These are phyloP conservation scores for Penicillium robsamsonii DNA, from an alignment of 495 filamentous ascomycete genomes.

Conservation along the genomic window DNA sequence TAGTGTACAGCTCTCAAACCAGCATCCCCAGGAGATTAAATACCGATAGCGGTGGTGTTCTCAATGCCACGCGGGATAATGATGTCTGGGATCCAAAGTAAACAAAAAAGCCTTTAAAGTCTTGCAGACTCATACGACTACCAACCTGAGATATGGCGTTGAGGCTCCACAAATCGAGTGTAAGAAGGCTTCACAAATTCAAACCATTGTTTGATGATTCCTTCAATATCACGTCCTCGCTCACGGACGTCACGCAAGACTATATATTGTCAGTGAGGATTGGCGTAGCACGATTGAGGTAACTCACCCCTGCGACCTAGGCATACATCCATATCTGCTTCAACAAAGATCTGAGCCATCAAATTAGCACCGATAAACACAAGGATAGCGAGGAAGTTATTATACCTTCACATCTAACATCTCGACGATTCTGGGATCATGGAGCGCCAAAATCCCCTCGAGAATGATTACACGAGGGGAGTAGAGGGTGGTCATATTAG, in stretches of 20 bases:
- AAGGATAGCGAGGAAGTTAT: not conserved
- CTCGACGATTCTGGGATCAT: constrained; percentile 82
- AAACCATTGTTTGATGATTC: constrained; percentile 98
- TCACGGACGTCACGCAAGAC: constrained; percentile 84
- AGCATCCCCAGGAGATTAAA: constrained; percentile 15
- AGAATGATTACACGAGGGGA: constrained; percentile 94
- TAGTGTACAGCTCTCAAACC: not conserved
- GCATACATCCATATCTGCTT: constrained; percentile 93
- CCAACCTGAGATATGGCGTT: constrained; percentile 72
- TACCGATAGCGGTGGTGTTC: constrained; percentile 88
- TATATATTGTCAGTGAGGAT: constrained; percentile 31
- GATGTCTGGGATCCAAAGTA: constrained; percentile 59
- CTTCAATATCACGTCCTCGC: constrained; percentile 82
- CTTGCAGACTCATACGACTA: not conserved
- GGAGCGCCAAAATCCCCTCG: constrained; percentile 92
- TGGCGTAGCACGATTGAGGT: not conserved
- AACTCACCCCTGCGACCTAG: constrained; percentile 82
- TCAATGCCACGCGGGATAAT: constrained; percentile 94
- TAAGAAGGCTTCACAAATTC: constrained; percentile 94
- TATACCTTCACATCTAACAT: constrained; percentile 85
- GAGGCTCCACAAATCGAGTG: constrained; percentile 84
- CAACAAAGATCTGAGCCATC: constrained; percentile 74
- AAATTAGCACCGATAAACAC: constrained; percentile 4
- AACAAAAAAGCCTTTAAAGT: not conserved
- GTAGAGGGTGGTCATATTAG: constrained; percentile 82